These are phyloP conservation scores for Stephania japonica DNA, from an alignment of 164 flowering plant genomes.

Conservation along the genomic window DNA sequence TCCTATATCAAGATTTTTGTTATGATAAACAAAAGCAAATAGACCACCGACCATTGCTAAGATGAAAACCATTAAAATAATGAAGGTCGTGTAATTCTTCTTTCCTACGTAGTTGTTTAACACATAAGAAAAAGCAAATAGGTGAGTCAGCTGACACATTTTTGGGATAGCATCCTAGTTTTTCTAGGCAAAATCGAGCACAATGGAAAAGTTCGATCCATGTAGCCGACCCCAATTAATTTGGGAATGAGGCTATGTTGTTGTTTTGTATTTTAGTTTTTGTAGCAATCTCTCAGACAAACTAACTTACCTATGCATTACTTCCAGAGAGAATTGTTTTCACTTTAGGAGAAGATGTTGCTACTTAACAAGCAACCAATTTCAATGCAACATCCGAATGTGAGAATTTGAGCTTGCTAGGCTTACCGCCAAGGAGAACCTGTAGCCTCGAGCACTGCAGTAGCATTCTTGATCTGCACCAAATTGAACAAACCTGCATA, in stretches of 20 bases:
- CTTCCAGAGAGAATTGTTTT: constrained; percentile 35
- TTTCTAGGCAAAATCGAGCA: too few relatives aligned
- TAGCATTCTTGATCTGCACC: constrained; percentile 99
- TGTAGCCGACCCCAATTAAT: too few relatives aligned
- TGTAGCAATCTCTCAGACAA: neutral
- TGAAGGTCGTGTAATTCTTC: constrained; percentile 82
- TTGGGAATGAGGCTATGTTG: too few relatives aligned
- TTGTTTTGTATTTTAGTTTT: too few relatives aligned
- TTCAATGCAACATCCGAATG: constrained; percentile 67
- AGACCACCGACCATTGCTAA: constrained; percentile 64
- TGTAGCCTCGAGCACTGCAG: constrained; percentile 82
- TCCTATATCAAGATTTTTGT: neutral
- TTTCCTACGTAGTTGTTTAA: constrained; percentile 90
- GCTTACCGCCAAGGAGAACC: constrained; percentile 82
- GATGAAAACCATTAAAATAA: constrained; percentile 71
- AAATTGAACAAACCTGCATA: constrained; percentile 97
- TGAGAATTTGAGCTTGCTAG: constrained; percentile 62
- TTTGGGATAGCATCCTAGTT: too few relatives aligned
- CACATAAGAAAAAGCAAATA: constrained; percentile 5
- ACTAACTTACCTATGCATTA: constrained; percentile 21
- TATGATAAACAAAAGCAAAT: neutral
- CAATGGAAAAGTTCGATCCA: too few relatives aligned
- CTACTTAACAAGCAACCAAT: constrained; percentile 59
- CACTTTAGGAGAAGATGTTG: constrained; percentile 41
- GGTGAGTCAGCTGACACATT: neutral